phyloP scores from a whole-genome alignment of 768 basidiomycete genomes.

The Mycena alexandri region DNA sequence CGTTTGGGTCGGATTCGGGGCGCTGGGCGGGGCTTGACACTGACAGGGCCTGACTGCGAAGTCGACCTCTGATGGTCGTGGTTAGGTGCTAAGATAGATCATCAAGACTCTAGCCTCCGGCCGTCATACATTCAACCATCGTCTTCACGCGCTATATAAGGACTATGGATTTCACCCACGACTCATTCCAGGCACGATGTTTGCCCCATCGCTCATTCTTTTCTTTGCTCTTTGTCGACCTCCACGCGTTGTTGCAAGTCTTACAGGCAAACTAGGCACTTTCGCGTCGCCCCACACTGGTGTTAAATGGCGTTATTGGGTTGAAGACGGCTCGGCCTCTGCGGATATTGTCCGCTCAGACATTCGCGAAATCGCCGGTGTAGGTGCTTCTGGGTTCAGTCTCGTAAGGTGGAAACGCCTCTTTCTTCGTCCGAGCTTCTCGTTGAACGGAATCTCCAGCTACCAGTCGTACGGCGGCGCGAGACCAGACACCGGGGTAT shows the following conservation, averaged over 20 bases:
- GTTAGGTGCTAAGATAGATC: too few relatives aligned
- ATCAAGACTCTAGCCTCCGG: too few relatives aligned
- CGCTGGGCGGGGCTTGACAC: too few relatives aligned
- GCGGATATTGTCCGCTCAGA: conserved; percentile 28
- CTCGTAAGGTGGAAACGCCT: conserved; percentile 18
- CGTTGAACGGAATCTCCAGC: background rate
- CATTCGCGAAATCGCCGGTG: conserved; percentile 29
- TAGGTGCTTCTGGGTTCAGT: conserved; percentile 33
- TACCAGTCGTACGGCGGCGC: conserved; percentile 28
- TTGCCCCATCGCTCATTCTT: background rate
- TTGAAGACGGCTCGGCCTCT: conserved; percentile 31
- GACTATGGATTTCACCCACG: too few relatives aligned
- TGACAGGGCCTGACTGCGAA: too few relatives aligned
- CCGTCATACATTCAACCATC: too few relatives aligned
- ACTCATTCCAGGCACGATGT: background rate
- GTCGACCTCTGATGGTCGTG: too few relatives aligned
- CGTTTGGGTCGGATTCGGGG: too few relatives aligned
- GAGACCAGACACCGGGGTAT: conserved; percentile 7
- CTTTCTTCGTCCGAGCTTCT: too few relatives aligned
- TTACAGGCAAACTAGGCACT: conserved; percentile 9
- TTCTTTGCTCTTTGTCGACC: conserved; percentile 8
- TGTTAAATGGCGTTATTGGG: conserved; percentile 32
- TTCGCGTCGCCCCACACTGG: background rate
- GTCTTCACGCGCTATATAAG: too few relatives aligned
- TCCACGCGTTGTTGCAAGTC: background rate